These are phyloP conservation scores for Brassica balearica DNA, from an alignment of 441 rosid genomes.

Conservation along the genomic window DNA sequence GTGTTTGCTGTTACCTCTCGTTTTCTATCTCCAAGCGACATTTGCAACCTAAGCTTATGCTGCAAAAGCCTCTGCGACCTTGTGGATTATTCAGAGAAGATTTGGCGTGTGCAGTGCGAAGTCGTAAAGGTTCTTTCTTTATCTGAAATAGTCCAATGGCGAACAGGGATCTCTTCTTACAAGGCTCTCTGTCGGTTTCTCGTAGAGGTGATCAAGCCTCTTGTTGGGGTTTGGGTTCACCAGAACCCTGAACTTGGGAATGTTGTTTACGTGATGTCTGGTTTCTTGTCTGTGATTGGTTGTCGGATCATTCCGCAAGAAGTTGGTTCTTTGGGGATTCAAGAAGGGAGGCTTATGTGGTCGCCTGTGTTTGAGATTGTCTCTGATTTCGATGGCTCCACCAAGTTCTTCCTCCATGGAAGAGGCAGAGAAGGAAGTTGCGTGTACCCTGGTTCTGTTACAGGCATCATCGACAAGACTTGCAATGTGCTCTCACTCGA, in stretches of 20 bases:
- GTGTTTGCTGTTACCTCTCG: constrained; percentile 60
- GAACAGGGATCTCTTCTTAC: constrained; percentile 68
- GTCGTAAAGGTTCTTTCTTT: constrained; percentile 54
- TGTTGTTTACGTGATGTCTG: constrained; percentile 83
- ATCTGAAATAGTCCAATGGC: constrained; percentile 68
- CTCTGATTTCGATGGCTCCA: constrained; percentile 62
- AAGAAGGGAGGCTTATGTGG: constrained; percentile 79
- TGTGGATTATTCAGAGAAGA: constrained; percentile 61
- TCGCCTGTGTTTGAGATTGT: constrained; percentile 81
- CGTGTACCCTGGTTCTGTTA: not conserved
- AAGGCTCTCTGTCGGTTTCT: constrained; percentile 74
- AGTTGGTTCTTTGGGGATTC: constrained; percentile 79
- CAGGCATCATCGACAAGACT: not conserved
- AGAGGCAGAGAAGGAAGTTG: not conserved
- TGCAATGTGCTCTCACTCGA: constrained; percentile 1
- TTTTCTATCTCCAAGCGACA: constrained; percentile 62
- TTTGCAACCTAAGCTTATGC: constrained; percentile 67
- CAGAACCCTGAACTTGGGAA: constrained; percentile 92
- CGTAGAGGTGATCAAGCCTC: constrained; percentile 56
- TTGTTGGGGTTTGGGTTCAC: constrained; percentile 87
- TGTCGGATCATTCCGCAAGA: constrained; percentile 86
- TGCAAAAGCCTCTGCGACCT: constrained; percentile 58
- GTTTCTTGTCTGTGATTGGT: constrained; percentile 77
- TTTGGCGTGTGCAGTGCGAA: constrained; percentile 80
- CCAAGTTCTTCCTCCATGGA: constrained; percentile 39